These are phyloP conservation scores for Blattamonas nauphoetae DNA, from an alignment of 78 protist species.

Conservation along the genomic window DNA sequence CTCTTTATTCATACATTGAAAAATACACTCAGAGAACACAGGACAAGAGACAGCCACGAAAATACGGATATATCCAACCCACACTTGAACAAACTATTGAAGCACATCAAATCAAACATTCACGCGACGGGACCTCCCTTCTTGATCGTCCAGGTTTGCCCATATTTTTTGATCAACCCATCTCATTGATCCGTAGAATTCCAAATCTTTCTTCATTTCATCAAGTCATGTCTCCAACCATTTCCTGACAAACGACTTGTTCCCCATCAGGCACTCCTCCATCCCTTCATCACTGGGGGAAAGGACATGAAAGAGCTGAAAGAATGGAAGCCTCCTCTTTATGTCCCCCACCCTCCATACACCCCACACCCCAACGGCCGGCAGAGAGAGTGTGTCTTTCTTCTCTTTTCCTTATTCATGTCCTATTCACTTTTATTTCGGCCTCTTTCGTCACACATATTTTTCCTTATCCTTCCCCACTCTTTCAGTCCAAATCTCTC, in stretches of 20 bases:
- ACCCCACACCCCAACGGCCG: no score
- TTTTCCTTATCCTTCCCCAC: no score
- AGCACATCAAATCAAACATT: not conserved
- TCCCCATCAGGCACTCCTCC: not conserved
- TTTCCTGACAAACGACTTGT: not conserved
- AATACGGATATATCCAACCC: not conserved
- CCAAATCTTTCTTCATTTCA: not conserved
- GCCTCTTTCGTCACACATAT: no score
- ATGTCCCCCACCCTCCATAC: no score
- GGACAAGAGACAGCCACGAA: not conserved
- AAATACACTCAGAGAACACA: not conserved
- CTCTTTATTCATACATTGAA: not conserved
- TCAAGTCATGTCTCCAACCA: not conserved
- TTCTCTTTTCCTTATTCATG: no score
- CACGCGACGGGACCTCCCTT: not conserved
- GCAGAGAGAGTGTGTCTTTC: no score
- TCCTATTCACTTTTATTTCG: no score
- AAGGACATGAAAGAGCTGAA: not conserved
- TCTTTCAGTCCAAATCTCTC: no score
- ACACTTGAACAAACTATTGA: not conserved
- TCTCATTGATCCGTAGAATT: not conserved
- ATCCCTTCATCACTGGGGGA: not conserved
- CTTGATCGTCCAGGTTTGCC: not conserved
- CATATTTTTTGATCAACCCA: not conserved
- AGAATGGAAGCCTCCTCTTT: not conserved